Evolutionary conservation across 805 yeast genomes (phyloP).

Genomic region (Spathaspora sp.): DNA sequence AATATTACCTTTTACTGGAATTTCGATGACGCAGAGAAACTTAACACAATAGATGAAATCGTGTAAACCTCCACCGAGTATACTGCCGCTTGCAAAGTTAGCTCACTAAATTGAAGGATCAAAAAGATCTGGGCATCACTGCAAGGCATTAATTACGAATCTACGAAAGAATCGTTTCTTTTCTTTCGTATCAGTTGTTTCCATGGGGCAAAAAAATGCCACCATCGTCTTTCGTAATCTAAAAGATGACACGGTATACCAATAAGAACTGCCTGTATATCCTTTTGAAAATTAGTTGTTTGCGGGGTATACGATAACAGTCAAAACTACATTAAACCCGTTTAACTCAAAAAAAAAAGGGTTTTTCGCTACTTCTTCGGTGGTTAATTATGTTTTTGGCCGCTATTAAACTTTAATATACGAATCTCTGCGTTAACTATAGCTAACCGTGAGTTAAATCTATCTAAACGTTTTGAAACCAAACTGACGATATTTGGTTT

Average conservation of each 20-base stretch:
- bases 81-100: too few species aligned
- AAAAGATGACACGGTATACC: not conserved
- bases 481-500: too few species aligned
- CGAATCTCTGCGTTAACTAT: too few species aligned
- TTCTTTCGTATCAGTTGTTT: not conserved
- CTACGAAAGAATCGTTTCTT: not conserved
- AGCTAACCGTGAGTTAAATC: too few species aligned
- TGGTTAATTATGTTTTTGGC: too few species aligned
- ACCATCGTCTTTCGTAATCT: not conserved
- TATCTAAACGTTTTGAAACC: too few species aligned
- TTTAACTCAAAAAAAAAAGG: too few species aligned
- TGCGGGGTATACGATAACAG: not conserved
- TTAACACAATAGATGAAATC: not conserved
- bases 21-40: not conserved
- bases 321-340: not conserved
- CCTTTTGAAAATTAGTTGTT: not conserved
- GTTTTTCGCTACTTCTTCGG: too few species aligned
- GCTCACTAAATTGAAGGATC: not conserved
- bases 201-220: not conserved
- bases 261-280: not conserved
- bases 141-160: not conserved
- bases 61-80: too few species aligned
- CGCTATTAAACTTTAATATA: too few species aligned
- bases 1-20: not conserved
- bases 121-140: not conserved